Conservation (phyloP, 306 rosid species). For the Vachellia pachyceras region DNA sequence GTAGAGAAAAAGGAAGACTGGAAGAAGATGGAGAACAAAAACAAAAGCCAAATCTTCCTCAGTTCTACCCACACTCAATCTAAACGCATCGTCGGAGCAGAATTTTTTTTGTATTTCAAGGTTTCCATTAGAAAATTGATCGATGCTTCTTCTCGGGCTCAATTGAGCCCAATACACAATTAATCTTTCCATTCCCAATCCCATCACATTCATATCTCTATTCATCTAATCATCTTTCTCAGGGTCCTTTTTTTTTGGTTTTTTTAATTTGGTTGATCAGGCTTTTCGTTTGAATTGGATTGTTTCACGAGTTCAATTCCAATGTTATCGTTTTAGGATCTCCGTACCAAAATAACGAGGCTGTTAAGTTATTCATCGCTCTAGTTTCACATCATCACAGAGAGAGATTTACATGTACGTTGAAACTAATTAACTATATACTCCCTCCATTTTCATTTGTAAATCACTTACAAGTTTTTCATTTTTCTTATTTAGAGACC, state of each 20-base stretch:
- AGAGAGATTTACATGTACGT: too few relatives aligned
- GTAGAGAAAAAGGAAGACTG: conserved; percentile 10
- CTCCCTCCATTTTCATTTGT: too few relatives aligned
- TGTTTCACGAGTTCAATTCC: background rate
- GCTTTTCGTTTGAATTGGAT: background rate
- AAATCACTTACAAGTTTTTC: too few relatives aligned
- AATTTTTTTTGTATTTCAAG: background rate
- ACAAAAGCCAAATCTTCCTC: conserved; percentile 9
- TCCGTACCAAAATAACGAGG: background rate
- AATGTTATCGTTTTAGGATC: background rate
- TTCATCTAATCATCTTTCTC: background rate
- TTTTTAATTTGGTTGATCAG: background rate
- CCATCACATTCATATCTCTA: background rate
- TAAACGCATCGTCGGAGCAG: conserved; percentile 8
- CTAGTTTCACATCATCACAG: too few relatives aligned
- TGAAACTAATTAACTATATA: too few relatives aligned
- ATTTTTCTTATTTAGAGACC: too few relatives aligned
- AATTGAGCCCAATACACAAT: background rate
- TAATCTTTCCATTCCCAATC: background rate
- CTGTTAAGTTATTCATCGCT: too few relatives aligned
- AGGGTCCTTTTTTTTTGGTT: background rate
- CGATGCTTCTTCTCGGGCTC: conserved; percentile 2
- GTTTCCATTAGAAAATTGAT: background rate
- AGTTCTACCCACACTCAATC: background rate
- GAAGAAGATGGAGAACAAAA: conserved; percentile 7